Evolutionary conservation across 345 rosid species (phyloP).

Genomic region (Eucalyptus viminalis): DNA sequence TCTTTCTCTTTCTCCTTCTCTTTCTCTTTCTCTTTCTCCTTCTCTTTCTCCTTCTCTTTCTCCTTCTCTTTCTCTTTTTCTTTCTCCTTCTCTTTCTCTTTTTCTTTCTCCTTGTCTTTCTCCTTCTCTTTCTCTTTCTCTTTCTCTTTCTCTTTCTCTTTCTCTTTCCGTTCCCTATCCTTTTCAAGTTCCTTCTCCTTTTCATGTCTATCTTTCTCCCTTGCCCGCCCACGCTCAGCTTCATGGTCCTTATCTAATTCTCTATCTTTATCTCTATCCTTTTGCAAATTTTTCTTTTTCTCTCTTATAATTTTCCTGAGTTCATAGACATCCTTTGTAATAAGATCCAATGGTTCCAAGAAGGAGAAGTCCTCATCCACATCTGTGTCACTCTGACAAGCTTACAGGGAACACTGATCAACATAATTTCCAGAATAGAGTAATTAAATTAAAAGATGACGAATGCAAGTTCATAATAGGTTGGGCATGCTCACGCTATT

Average conservation of each 20-base stretch:
- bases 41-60: conserved; percentile 41
- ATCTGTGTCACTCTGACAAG: conserved; percentile 64
- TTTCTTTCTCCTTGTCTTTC: neutral
- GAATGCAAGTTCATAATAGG: neutral
- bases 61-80: accelerated
- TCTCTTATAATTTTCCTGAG: conserved; percentile 70
- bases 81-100: accelerated
- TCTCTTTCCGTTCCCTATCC: conserved; percentile 43
- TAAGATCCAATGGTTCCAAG: conserved; percentile 92
- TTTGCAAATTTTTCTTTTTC: conserved; percentile 46
- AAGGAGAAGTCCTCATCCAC: conserved; percentile 94
- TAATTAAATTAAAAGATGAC: neutral
- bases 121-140: neutral
- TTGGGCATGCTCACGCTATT: conserved; percentile 47
- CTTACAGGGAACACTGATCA: conserved; percentile 21
- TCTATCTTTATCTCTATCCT: conserved; percentile 57
- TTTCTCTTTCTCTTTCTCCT: conserved; percentile 29
- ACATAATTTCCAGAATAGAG: neutral
- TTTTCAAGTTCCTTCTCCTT: conserved; percentile 49
- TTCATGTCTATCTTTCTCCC: conserved; percentile 71
- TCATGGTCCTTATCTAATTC: conserved; percentile 51
- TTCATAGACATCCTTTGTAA: conserved; percentile 78
- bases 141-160: neutral
- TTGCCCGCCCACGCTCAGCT: conserved; percentile 36
- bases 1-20: neutral